Evolutionary conservation across 768 basidiomycete genomes (phyloP).

Genomic region (Mycena chlorophos): DNA sequence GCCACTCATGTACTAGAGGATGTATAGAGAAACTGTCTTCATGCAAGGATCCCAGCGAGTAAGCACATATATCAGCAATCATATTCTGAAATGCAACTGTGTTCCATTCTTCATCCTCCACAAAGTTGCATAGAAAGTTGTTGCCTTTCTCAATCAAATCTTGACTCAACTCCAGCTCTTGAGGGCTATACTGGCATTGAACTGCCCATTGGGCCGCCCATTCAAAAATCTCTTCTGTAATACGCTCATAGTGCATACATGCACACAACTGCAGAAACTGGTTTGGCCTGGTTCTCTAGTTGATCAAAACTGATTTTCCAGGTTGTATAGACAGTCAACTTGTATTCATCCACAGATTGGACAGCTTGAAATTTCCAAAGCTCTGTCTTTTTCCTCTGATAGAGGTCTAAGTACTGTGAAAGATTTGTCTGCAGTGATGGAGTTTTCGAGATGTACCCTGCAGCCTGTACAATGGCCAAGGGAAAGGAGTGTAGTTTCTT

Average conservation of each 20-base stretch:
- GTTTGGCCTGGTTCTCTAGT: not conserved
- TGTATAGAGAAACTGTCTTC: not conserved
- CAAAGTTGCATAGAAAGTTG: too few species aligned
- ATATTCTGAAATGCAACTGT: not conserved
- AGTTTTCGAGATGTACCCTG: conserved; percentile 6
- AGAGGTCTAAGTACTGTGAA: not conserved
- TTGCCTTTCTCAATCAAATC: not conserved
- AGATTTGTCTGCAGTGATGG: not conserved
- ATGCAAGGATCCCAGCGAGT: not conserved
- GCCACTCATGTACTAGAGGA: not conserved
- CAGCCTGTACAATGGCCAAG: conserved; percentile 8
- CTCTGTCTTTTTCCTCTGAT: not conserved
- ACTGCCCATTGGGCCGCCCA: not conserved
- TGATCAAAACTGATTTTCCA: conserved; percentile 10
- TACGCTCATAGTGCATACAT: conserved; percentile 1
- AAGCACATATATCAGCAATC: not conserved
- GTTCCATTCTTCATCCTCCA: not conserved
- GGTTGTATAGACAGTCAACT: conserved; percentile 7
- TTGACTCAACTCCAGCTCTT: not conserved
- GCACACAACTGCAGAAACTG: conserved; percentile 3
- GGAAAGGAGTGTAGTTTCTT: conserved; percentile 3
- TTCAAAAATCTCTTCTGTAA: conserved; percentile 8
- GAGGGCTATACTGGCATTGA: not conserved
- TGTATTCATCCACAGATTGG: conserved; percentile 9
- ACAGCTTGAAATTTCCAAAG: conserved; percentile 1